Base-by-base conservation (phyloP, 345 rosid species). In the Rhizophora mangle region DNA sequence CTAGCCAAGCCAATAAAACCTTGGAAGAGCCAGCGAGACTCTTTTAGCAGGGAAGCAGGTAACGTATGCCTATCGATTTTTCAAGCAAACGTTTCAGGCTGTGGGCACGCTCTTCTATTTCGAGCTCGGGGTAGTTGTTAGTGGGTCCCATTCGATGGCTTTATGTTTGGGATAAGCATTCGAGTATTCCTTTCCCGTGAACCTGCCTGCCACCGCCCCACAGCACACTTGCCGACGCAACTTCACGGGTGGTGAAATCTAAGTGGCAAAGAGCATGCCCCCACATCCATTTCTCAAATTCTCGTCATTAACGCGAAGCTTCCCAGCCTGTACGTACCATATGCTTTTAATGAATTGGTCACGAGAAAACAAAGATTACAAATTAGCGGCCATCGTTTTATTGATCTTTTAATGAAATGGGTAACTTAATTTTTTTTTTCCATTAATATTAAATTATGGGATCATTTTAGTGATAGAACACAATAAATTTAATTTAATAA, bases 181-280 rank as follows among this genome's bases (percentile, higher is more conserved):
- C 51, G 4, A 34, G 57, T n/a, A 8, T 54, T 46, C 22, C 37
- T 9, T 43, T 78, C 87, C 69, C 86, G 86, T 86, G 87, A 82
- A 62, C 67, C 7, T 19, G 21, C 49, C 76, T 54, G 16, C 54
- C 63, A 2, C 66, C 65, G 15, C 74, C 74, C 60, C 69, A 15
- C 59, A 62, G 84, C 82, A 70, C 83, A 27, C 58, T 39, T 55
- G 80, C 83, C 86, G 78, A 68, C 87, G 84, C 84, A 80, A 31
- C 81, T 79, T 81, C 85, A 78, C 84, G 83, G 84, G 82, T 66
- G 46, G 5, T 34, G 20, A 27, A 19, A 27, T 68, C 68, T 31
- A 4, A 31, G 34, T 31, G 34, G 34, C 34, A 6, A 31, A 31
- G 5, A 31, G 34, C 5, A 5, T 24, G 34, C 6, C 34, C 68